These are phyloP conservation scores for Avicennia marina DNA, from an alignment of 257 asterid species.

Conservation along the genomic window DNA sequence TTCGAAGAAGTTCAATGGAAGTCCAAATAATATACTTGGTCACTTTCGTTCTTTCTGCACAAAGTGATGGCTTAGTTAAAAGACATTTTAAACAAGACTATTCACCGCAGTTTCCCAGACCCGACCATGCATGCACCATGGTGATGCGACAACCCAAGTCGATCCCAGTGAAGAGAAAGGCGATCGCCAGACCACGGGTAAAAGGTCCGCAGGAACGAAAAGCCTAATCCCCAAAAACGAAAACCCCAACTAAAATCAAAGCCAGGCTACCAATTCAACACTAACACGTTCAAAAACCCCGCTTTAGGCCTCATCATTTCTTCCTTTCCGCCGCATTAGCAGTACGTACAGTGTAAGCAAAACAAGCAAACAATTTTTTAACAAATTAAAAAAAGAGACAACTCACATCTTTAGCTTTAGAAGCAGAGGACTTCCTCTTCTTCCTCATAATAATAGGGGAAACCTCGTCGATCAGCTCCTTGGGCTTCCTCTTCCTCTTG, in stretches of 20 bases:
- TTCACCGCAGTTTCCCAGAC: background rate
- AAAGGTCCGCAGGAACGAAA: no score
- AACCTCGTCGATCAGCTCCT: constrained; percentile 47
- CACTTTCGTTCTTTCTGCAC: background rate
- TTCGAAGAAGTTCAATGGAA: background rate
- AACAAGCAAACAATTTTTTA: background rate
- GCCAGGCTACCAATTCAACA: no score
- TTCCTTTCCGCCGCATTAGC: background rate
- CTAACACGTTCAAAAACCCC: no score
- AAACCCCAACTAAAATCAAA: background rate
- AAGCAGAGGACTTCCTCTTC: constrained; percentile 18
- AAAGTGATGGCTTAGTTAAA: no score
- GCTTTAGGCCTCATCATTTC: background rate
- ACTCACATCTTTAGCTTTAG: constrained; percentile 1
- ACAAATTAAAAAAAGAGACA: background rate
- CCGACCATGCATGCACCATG: background rate
- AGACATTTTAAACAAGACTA: no score
- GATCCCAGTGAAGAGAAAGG: no score
- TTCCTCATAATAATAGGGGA: constrained; percentile 35
- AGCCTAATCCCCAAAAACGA: background rate
- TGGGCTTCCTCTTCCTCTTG: constrained; percentile 75
- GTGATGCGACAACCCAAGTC: background rate
- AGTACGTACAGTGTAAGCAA: background rate
- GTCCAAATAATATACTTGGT: background rate
- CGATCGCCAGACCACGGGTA: no score